A percentile compares a stretch with the other conserved stretches of the same genome.
phyloP scores from a whole-genome alignment of 2,329 filamentous ascomycete species.

The Colletotrichum noveboracense region DNA sequence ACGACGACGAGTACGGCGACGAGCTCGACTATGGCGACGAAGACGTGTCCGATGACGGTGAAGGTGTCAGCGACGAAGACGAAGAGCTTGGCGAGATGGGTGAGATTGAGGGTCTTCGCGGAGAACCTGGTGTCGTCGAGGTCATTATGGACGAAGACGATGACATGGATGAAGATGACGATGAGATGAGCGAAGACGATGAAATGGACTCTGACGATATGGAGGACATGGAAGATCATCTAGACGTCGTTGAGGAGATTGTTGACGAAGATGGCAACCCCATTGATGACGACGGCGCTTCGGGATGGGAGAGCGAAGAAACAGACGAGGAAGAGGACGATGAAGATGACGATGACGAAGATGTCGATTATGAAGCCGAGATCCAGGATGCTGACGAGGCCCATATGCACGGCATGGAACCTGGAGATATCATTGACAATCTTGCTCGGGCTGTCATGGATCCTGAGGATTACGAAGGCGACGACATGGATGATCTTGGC shows the following conservation, averaged over 20 bases:
- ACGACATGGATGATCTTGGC: constrained; percentile 55
- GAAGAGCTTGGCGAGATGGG: constrained; percentile 85
- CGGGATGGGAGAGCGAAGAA: constrained; percentile 66
- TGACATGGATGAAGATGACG: constrained; percentile 68
- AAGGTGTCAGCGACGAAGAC: constrained; percentile 89
- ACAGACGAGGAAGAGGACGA: constrained; percentile 60
- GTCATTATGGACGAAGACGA: constrained; percentile 80
- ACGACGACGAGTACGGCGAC: constrained; percentile 88
- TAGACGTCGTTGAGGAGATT: constrained; percentile 55
- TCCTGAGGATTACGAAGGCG: constrained; percentile 56
- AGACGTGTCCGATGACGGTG: constrained; percentile 78
- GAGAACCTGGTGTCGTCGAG: constrained; percentile 68
- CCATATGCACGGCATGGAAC: constrained; percentile 50
- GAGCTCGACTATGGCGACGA: constrained; percentile 92
- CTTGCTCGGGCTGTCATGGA: constrained; percentile 62
- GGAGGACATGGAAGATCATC: constrained; percentile 57
- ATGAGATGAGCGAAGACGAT: constrained; percentile 58
- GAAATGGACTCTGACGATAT: constrained; percentile 54
- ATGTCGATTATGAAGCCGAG: constrained; percentile 60
- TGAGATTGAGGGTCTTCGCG: constrained; percentile 77
- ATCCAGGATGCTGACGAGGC: constrained; percentile 59
- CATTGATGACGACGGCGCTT: constrained; percentile 63
- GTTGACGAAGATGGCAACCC: constrained; percentile 68
- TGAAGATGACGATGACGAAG: constrained; percentile 56
- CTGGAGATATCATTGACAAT: constrained; percentile 52